phyloP scores from a whole-genome alignment of 2,329 filamentous ascomycete species.

The Penicillium griseofulvum region DNA sequence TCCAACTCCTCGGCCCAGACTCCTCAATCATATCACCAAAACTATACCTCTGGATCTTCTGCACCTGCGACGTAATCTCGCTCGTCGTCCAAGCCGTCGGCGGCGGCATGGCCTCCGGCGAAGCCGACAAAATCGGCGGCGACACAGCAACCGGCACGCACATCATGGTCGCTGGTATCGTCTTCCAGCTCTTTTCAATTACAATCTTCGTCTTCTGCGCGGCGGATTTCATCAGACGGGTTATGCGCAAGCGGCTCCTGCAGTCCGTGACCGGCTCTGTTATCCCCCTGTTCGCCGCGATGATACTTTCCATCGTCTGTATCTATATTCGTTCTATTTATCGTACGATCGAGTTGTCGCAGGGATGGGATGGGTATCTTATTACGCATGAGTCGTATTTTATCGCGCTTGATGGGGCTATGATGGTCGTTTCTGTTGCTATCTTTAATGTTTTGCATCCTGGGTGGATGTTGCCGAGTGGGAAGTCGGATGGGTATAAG shows the following conservation, averaged over 20 bases:
- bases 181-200: slow-evolving; percentile 58
- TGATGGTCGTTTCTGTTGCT: slow-evolving; percentile 49
- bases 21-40: slow-evolving; percentile 45
- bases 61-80: slow-evolving; percentile 54
- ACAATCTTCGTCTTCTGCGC: slow-evolving; percentile 52
- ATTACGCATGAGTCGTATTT: slow-evolving; percentile 53
- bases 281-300: slow-evolving; percentile 37
- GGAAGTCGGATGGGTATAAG: slow-evolving; percentile 10
- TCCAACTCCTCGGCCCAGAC: slow-evolving; percentile 44
- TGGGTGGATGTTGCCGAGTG: slow-evolving; percentile 37
- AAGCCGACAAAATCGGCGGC: slow-evolving; percentile 46
- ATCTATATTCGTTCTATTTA: slow-evolving; percentile 53
- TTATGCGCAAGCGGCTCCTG: slow-evolving; percentile 25
- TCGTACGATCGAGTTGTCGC: slow-evolving; percentile 50
- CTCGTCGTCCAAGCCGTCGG: slow-evolving; percentile 57
- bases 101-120: slow-evolving; percentile 50
- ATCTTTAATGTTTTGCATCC: slow-evolving; percentile 49
- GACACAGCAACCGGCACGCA: slow-evolving; percentile 50
- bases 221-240: slow-evolving; percentile 46
- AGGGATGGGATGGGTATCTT: slow-evolving; percentile 52
- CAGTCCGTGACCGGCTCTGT: slow-evolving; percentile 27
- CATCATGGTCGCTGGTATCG: slow-evolving; percentile 55
- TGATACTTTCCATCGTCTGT: slow-evolving; percentile 43
- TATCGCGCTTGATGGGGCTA: slow-evolving; percentile 49
- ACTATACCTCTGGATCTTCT: slow-evolving; percentile 51